phyloP scores from a whole-genome alignment of 75 land plant species.

The Azolla pinnata region DNA sequence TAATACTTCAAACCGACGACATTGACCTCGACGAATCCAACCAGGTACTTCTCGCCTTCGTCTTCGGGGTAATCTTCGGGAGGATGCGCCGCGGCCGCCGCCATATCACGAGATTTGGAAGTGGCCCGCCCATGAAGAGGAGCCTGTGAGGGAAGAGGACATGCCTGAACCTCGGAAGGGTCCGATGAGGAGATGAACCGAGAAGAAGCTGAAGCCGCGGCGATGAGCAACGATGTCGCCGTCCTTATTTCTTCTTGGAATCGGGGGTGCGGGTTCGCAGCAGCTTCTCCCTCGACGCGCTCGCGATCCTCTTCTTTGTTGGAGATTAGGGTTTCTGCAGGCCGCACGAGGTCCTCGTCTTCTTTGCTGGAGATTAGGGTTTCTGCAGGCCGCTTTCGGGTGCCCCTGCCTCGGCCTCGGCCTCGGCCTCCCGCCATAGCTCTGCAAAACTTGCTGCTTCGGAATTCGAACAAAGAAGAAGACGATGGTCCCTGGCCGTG shows the following conservation, averaged over 20 bases:
- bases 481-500: too few species aligned
- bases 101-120: neutral
- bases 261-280: too few species aligned
- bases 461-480: too few species aligned
- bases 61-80: neutral
- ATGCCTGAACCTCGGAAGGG: neutral
- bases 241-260: neutral
- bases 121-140: neutral
- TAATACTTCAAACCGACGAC: slow-evolving; percentile 80
- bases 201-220: slow-evolving; percentile 1
- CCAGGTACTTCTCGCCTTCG: slow-evolving; percentile 26
- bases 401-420: too few species aligned
- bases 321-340: too few species aligned
- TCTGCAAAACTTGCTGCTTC: too few species aligned
- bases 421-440: too few species aligned
- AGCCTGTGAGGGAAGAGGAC: neutral
- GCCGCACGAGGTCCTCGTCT: too few species aligned
- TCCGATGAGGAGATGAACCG: neutral
- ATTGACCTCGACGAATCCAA: slow-evolving; percentile 58
- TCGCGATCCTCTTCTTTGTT: too few species aligned
- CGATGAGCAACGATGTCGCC: neutral
- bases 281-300: too few species aligned
- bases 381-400: too few species aligned
- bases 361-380: too few species aligned
- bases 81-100: neutral